Conservation (phyloP, 2,329 filamentous ascomycete species). For the Colletotrichum spinosum region DNA sequence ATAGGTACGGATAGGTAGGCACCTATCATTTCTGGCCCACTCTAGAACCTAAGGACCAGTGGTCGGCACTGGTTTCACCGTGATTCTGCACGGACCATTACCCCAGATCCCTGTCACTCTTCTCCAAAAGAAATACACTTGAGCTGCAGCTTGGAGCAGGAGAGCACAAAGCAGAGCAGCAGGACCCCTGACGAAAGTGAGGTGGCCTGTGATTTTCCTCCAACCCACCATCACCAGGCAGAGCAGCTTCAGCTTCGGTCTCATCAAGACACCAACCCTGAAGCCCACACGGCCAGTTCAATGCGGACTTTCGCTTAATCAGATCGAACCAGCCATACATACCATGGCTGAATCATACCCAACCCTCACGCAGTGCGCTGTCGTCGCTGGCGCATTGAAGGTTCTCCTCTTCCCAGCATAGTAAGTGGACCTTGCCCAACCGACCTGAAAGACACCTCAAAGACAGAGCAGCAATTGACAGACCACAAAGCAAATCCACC, state of each 20-base stretch:
- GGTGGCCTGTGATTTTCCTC: slow-evolving; percentile 33
- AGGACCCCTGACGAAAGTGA: slow-evolving; percentile 30
- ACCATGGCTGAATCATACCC: slow-evolving; percentile 85
- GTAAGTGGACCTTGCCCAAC: slow-evolving; percentile 64
- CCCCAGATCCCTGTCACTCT: slow-evolving; percentile 23
- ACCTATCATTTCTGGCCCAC: too few relatives aligned
- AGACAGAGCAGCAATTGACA: slow-evolving; percentile 34
- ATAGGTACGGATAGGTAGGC: too few relatives aligned
- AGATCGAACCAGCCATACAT: slow-evolving; percentile 42
- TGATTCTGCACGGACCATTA: slow-evolving; percentile 32
- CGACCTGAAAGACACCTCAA: slow-evolving; percentile 11
- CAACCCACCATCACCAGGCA: background rate
- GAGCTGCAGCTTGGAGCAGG: slow-evolving; percentile 23
- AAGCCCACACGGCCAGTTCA: slow-evolving; percentile 34
- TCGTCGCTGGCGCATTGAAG: slow-evolving; percentile 90
- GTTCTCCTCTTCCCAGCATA: slow-evolving; percentile 93
- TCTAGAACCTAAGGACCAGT: background rate
- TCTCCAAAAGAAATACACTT: background rate
- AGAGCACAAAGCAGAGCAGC: background rate
- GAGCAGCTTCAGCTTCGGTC: slow-evolving; percentile 8
- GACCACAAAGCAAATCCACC: slow-evolving; percentile 83
- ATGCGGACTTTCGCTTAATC: slow-evolving; percentile 29
- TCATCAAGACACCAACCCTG: background rate
- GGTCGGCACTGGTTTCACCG: slow-evolving; percentile 31
- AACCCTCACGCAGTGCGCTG: slow-evolving; percentile 87